Percentiles rank a stretch among this genome's conserved stretches.
phyloP scores from a whole-genome alignment of 2,329 filamentous ascomycete species.

The Calonectria leucothoes region DNA sequence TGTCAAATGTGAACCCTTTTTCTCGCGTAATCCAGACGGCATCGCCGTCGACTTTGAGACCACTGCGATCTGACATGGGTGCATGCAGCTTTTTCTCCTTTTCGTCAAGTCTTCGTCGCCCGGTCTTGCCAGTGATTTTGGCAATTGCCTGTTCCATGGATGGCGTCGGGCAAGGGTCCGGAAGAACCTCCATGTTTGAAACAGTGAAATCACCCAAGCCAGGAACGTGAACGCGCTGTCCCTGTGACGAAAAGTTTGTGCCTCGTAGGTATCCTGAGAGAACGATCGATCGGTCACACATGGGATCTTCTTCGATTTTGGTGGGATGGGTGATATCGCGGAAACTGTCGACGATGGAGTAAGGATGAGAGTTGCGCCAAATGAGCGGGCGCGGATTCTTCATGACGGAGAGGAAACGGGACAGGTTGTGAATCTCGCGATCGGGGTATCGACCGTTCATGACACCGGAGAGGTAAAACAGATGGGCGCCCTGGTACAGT shows the following conservation, averaged over 20 bases:
- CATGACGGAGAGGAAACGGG: slow-evolving; percentile 96
- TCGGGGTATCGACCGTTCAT: slow-evolving; percentile 98
- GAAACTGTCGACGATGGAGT: slow-evolving; percentile 92
- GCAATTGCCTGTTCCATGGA: slow-evolving; percentile 88
- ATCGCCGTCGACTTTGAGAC: slow-evolving; percentile 95
- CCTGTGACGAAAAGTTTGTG: slow-evolving; percentile 89
- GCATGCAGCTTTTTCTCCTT: slow-evolving; percentile 98
- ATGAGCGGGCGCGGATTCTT: slow-evolving; percentile 97
- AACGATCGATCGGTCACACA: slow-evolving; percentile 90
- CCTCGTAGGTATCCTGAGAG: slow-evolving; percentile 94
- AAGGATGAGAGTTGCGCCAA: slow-evolving; percentile 97
- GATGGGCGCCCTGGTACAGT: slow-evolving; percentile 93
- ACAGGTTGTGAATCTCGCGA: slow-evolving; percentile 94
- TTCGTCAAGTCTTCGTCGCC: slow-evolving; percentile 85
- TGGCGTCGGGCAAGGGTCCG: slow-evolving; percentile 95
- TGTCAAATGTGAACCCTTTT: slow-evolving; percentile 81
- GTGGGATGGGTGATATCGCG: slow-evolving; percentile 95
- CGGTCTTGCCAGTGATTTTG: slow-evolving; percentile 85
- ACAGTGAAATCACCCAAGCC: slow-evolving; percentile 92
- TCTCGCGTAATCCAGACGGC: slow-evolving; percentile 88
- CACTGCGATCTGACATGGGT: slow-evolving; percentile 97
- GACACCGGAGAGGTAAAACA: slow-evolving; percentile 96
- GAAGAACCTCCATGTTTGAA: slow-evolving; percentile 84
- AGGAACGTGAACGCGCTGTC: slow-evolving; percentile 90
- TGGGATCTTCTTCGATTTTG: slow-evolving; percentile 86